Percentiles rank a stretch among this genome's conserved stretches.
phyloP scores from a whole-genome alignment of 148 eudicot genomes.

The Heliosperma pusillum region DNA sequence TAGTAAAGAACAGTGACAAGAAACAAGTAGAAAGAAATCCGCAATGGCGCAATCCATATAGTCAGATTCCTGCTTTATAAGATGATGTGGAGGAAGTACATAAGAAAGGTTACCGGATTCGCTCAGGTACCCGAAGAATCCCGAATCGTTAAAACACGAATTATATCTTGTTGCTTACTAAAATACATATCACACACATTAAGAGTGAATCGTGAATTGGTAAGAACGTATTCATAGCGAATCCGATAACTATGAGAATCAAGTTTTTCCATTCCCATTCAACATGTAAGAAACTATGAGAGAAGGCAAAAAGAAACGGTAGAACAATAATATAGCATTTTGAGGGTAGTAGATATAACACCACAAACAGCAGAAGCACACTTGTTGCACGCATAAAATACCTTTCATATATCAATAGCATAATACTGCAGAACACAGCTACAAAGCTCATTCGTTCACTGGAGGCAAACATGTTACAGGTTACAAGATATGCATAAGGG shows the following conservation, averaged over 20 bases:
- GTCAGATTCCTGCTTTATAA: neutral
- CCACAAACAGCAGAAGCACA: neutral
- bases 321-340: too few species aligned
- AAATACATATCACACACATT: too few species aligned
- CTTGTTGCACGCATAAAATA: slow-evolving; percentile 11
- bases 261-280: neutral
- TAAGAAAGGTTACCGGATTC: too few species aligned
- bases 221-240: too few species aligned
- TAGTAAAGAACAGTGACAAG: too few species aligned
- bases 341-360: neutral
- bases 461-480: slow-evolving; percentile 14
- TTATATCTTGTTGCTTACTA: too few species aligned
- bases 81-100: neutral
- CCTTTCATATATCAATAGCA: slow-evolving; percentile 22
- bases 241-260: too few species aligned
- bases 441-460: slow-evolving; percentile 20
- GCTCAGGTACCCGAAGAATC: too few species aligned
- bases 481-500: slow-evolving; percentile 19
- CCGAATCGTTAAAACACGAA: too few species aligned
- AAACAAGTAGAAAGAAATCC: too few species aligned
- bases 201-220: too few species aligned
- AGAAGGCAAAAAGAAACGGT: neutral
- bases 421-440: slow-evolving; percentile 15
- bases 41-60: neutral
- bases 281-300: neutral